Evolutionary conservation across 331 rosid genomes (phyloP), one percentile per base, ranked within the genome.

Genomic region (Cydonia oblonga): DNA sequence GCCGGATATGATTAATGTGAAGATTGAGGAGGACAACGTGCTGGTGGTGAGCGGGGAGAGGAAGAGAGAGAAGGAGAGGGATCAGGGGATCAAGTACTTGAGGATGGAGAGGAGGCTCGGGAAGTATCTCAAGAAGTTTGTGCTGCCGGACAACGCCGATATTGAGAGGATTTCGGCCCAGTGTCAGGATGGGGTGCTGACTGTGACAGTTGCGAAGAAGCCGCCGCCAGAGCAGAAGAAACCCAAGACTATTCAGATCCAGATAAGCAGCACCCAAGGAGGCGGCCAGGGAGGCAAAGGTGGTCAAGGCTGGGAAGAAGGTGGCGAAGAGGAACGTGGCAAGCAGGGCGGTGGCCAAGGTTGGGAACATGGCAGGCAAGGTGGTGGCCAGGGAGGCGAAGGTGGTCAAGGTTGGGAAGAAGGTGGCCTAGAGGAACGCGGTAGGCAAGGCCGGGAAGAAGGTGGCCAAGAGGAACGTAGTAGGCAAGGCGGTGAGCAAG

Each of bases 161-260:
- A 52, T 64, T 0, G 89, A 93, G 3, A 76, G 81, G 9, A 75
- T 93, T 8, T 77, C 88, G 8, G 98, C 93, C 0, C 68, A 82
- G 8, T 87, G 86, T 30, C 92, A 86, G 49, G 97, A 90, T 6
- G 98, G 97, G 2, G 98, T 93, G 30, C 82, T 93, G 1, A 88
- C 84, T 19, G 96, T 93, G 7, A 83, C 85, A 0, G 84, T 93
- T 2, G 67, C 84, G 38, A 93, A 93, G 73, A 61, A 77, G 80
- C 89, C 92, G 8, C 97, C 96, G 5, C 97, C 97, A 52, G 82
- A 90, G 84, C 97, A 93, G 20, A 92, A 92, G 88, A 86, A 92
- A 72, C 84, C 89, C 19, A 88, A 79, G 83, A 76, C 84, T 18
- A 69, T 89, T 9, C 78, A 89, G 84, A 96, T 90, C 20, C 81